Percentiles rank a stretch among this genome's conserved stretches.
phyloP scores from a whole-genome alignment of 2,329 filamentous ascomycete species.

The Cadophora sp. region DNA sequence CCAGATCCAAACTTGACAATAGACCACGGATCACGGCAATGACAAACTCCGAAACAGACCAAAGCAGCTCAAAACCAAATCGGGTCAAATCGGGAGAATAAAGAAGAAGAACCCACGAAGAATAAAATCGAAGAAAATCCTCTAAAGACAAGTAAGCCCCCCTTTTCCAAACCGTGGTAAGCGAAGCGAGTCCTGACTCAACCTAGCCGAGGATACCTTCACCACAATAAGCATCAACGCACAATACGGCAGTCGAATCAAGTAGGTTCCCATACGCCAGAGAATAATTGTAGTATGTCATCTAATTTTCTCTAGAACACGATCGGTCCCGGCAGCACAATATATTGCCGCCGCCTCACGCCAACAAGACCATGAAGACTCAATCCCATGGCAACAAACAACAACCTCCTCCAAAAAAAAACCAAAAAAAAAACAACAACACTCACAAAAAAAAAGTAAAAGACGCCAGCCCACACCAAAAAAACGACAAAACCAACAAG shows the following conservation, averaged over 20 bases:
- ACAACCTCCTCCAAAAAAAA: background rate
- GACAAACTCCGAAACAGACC: background rate
- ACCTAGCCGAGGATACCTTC: background rate
- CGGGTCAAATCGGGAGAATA: background rate
- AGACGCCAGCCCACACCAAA: background rate
- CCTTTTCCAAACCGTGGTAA: background rate
- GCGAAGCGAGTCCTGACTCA: background rate
- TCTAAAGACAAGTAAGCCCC: conserved; percentile 12
- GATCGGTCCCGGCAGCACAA: background rate
- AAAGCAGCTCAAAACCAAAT: background rate
- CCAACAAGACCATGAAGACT: background rate
- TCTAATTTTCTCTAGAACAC: background rate
- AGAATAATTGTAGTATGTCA: background rate
- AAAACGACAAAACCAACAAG: background rate
- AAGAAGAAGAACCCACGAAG: background rate
- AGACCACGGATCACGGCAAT: background rate
- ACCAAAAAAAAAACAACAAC: too few relatives aligned
- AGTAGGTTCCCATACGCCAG: background rate
- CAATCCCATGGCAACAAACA: background rate
- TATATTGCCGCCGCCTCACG: background rate
- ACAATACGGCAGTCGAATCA: background rate
- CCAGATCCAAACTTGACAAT: background rate
- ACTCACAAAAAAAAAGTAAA: background rate
- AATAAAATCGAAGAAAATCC: background rate
- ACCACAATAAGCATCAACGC: background rate